These are phyloP conservation scores for Durotheca rogersii DNA, from an alignment of 495 filamentous ascomycete species.

Conservation along the genomic window DNA sequence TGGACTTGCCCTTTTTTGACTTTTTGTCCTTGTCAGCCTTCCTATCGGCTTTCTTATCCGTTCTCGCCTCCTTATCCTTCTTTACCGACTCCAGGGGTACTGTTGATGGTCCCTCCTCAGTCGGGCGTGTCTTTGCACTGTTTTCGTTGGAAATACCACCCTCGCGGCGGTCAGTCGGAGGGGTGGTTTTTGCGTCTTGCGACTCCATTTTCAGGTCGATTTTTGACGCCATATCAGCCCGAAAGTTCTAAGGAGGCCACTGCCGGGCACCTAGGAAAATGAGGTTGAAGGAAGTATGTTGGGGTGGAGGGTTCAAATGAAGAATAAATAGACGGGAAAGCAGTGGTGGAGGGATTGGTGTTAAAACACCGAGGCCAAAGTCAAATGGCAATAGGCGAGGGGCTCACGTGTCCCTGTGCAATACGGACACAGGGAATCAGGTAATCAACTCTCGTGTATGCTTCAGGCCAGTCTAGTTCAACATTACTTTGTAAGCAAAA, in stretches of 20 bases:
- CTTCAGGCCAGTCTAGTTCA: conserved; percentile 18
- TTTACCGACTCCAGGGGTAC: conserved; percentile 20
- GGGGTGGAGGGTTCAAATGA: too few relatives aligned
- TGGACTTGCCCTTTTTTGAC: conserved; percentile 41
- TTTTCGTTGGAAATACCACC: conserved; percentile 8
- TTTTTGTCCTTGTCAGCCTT: conserved; percentile 42
- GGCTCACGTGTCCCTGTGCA: too few relatives aligned
- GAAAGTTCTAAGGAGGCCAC: conserved; percentile 3
- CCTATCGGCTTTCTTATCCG: conserved; percentile 40
- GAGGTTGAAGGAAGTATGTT: neutral
- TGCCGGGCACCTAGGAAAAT: conserved; percentile 8
- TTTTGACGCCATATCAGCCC: conserved; percentile 14
- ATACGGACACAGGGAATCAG: conserved; percentile 18
- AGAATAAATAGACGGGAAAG: too few relatives aligned
- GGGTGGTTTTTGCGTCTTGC: conserved; percentile 21
- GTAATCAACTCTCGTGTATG: conserved; percentile 22
- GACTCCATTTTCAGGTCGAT: conserved; percentile 25
- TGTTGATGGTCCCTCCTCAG: conserved; percentile 20
- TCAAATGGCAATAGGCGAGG: too few relatives aligned
- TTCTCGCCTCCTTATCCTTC: conserved; percentile 30
- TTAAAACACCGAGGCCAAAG: too few relatives aligned
- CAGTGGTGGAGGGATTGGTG: neutral
- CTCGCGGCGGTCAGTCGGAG: conserved; percentile 24
- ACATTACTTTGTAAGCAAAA: neutral
- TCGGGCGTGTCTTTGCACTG: conserved; percentile 14